These are phyloP conservation scores for Nemania sp. DNA, from an alignment of 2,329 filamentous ascomycete genomes.

Conservation along the genomic window DNA sequence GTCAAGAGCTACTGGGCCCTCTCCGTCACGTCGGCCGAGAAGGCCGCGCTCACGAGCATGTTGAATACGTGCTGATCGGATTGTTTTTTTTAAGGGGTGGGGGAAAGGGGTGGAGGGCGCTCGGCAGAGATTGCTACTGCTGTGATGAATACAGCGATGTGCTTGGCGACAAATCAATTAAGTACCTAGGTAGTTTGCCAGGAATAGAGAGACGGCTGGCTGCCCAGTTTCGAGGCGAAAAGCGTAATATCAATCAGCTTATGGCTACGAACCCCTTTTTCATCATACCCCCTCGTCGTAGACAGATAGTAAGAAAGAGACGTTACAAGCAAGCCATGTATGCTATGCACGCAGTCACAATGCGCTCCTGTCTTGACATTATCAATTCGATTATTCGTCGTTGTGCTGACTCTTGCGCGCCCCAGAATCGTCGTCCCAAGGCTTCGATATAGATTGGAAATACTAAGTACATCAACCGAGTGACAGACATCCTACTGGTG, in stretches of 20 bases:
- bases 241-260: no score
- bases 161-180: background rate
- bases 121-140: no score
- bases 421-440: background rate
- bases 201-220: no score
- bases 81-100: no score
- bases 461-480: no score
- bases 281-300: background rate
- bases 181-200: no score
- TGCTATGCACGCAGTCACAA: background rate
- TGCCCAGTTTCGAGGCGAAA: no score
- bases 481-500: background rate
- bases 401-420: background rate
- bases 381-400: background rate
- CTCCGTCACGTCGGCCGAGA: constrained; percentile 73
- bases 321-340: background rate
- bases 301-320: no score
- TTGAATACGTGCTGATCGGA: constrained; percentile 66
- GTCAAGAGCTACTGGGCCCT: constrained; percentile 76
- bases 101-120: background rate
- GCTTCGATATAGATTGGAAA: background rate
- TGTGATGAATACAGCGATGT: no score
- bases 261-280: background rate
- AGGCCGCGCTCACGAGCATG: constrained; percentile 68
- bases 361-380: background rate